A percentile compares a stretch with the other conserved stretches of the same genome.
Evolutionary conservation across 768 basidiomycete genomes (phyloP).

Genomic region (Nidularia sp.): DNA sequence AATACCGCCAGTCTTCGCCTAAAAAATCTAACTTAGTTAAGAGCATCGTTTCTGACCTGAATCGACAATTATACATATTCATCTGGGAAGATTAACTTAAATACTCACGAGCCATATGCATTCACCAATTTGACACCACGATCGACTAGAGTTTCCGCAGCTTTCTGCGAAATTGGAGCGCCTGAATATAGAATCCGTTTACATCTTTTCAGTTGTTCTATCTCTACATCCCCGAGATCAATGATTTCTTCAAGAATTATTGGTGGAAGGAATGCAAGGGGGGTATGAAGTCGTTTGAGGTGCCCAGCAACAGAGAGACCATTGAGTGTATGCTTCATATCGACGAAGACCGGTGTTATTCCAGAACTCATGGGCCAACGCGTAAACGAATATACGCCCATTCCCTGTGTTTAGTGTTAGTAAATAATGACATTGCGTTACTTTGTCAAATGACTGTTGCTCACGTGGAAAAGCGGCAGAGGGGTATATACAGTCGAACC

Average conservation of each 20-base stretch:
- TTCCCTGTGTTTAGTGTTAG: conserved; percentile 4
- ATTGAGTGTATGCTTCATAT: conserved; percentile 8
- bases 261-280: conserved; percentile 8
- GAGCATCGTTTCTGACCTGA: not conserved
- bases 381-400: conserved; percentile 8
- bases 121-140: conserved; percentile 3
- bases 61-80: not conserved
- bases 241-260: conserved; percentile 13
- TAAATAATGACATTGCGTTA: not conserved
- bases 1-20: not conserved
- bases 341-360: conserved; percentile 5
- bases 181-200: conserved; percentile 8
- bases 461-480: conserved; percentile 17
- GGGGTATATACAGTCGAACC: conserved; percentile 9
- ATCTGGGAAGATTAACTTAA: not conserved
- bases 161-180: conserved; percentile 7
- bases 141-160: conserved; percentile 6
- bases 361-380: conserved; percentile 7
- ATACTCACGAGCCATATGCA: conserved; percentile 4
- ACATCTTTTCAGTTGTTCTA: conserved; percentile 4
- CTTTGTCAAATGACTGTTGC: not conserved
- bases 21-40: not conserved
- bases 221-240: conserved; percentile 1
- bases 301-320: conserved; percentile 7
- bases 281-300: conserved; percentile 6